phyloP scores from a whole-genome alignment of 2,329 filamentous ascomycete species.

The Microascus cirrosus region DNA sequence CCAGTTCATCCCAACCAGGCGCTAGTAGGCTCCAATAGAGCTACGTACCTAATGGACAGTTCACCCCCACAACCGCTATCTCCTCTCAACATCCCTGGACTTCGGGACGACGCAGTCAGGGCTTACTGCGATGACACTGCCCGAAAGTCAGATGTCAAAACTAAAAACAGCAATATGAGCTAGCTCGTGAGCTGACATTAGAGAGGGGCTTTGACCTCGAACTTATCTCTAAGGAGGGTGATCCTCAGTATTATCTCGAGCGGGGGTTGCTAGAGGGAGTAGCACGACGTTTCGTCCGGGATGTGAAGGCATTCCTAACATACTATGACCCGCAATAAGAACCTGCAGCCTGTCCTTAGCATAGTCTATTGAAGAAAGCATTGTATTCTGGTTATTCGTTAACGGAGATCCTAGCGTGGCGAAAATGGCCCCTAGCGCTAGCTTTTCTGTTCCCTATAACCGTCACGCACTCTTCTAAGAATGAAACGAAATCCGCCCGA shows the following conservation, averaged over 20 bases:
- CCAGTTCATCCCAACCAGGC: background rate
- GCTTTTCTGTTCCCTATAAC: conserved; percentile 6
- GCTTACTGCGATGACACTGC: background rate
- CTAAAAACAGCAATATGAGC: background rate
- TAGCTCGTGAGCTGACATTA: background rate
- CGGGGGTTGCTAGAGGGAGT: background rate
- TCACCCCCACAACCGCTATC: background rate
- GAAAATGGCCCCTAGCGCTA: conserved; percentile 7
- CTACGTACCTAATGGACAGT: background rate
- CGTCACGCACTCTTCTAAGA: conserved; percentile 11
- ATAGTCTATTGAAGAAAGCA: background rate
- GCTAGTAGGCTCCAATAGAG: background rate
- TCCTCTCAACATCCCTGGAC: background rate
- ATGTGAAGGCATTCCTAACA: conserved; percentile 1
- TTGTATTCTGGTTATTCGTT: background rate
- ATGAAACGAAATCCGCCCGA: conserved; percentile 9
- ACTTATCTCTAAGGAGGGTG: background rate
- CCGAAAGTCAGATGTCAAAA: background rate
- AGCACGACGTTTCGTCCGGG: background rate
- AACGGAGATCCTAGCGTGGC: conserved; percentile 5
- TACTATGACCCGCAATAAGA: background rate
- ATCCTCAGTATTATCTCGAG: background rate
- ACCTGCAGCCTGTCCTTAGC: background rate
- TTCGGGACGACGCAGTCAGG: background rate
- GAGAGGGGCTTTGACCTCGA: background rate